Conservation (phyloP, 805 yeast species). For the Metschnikowia peoriensis region DNA sequence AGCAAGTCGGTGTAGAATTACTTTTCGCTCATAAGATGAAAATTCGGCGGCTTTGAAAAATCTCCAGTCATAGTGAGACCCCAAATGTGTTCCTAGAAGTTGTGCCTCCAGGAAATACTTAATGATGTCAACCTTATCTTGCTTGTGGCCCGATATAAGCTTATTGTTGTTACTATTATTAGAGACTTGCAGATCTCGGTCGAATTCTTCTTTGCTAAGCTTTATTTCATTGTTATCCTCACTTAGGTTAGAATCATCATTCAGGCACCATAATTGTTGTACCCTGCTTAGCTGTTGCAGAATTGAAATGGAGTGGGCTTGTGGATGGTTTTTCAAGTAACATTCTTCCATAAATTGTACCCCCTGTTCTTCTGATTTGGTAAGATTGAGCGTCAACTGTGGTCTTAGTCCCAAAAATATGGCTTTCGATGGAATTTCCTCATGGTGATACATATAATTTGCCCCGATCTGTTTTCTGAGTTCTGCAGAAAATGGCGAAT, state of each 20-base stretch:
- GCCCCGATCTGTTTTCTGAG: conserved; percentile 34
- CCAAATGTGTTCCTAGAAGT: conserved; percentile 4
- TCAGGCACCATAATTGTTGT: background rate
- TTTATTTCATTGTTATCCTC: background rate
- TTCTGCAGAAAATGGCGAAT: conserved; percentile 23
- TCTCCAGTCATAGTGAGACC: conserved; percentile 24
- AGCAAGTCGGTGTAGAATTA: conserved; percentile 43
- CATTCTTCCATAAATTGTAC: background rate
- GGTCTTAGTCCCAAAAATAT: conserved; percentile 27
- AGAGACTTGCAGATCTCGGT: background rate
- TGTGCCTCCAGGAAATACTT: conserved; percentile 19
- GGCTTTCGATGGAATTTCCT: conserved; percentile 30
- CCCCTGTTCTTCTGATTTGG: background rate
- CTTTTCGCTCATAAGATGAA: conserved; percentile 29
- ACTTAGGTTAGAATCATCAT: background rate
- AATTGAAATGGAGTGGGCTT: background rate
- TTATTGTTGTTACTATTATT: background rate
- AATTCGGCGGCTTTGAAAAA: conserved; percentile 14
- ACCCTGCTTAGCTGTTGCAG: background rate
- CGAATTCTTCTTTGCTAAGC: conserved; percentile 1
- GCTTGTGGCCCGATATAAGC: background rate
- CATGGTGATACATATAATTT: conserved; percentile 27
- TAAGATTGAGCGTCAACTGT: background rate
- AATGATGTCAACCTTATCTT: background rate
- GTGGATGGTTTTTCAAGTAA: background rate